Base-by-base conservation (phyloP, 2,329 filamentous ascomycete genomes). In the Phaeosphaeria sp. region DNA sequence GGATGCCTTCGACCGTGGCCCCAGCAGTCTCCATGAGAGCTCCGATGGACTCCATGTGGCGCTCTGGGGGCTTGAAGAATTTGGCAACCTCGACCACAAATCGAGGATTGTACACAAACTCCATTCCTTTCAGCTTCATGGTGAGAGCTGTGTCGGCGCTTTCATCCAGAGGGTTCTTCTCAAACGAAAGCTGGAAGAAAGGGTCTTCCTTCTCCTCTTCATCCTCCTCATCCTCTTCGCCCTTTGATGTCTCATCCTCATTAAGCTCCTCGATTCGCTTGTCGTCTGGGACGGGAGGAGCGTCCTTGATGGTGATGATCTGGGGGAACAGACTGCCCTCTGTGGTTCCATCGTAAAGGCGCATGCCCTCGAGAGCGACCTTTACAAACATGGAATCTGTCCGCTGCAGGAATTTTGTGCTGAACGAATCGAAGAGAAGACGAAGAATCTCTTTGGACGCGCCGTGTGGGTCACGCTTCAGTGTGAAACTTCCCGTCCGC, bases 11-110 rank as follows among this genome's bases (percentile, higher is more conserved):
- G 0, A 99, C 94, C 0, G 95, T 99, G 1, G 94, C 94, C 22
- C 95, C 93, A 5, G 95, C 95, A 47, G 90, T 92, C 77, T 99
- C 96, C 88, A 99, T 92, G 55, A 99, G 84, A 1, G 95, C 96
- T 13, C 89, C 91, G 67, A 99, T 97, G 9, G 95, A 99, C 74
- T 99, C 95, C 93, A 99, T 97, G 74, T 99, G 96, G 50, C 93
- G 86, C 75, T 97, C 93, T 0, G 95, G 96, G 0, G 95, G 95
- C 61, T 94, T 90, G 82, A 99, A 99, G 81, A 99, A 99, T 67
- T 93, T 92, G 52, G 90, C 92, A 40, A 98, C 88, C 49, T 95
- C 93, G 6, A 97, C 88, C 0, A 98, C 84, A 66, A 98, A 96
- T 63, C 89, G 91, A 1, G 96, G 95, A 68, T 99, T 99, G 86